Conservation (phyloP, 2,329 filamentous ascomycete genomes). For the Arthroderma sp. region DNA sequence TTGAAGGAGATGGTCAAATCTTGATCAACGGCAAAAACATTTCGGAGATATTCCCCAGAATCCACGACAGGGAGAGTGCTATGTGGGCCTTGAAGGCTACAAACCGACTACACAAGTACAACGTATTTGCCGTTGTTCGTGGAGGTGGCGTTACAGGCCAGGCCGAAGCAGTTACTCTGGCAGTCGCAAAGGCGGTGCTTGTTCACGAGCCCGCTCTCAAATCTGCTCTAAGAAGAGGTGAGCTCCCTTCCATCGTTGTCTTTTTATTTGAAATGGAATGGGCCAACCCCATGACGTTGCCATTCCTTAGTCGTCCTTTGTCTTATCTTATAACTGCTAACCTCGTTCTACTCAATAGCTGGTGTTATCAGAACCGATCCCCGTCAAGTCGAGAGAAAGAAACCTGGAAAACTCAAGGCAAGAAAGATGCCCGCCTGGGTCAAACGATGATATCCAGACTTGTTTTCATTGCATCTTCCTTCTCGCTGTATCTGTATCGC, state of each 20-base stretch:
- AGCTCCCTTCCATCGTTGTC: constrained; percentile 30
- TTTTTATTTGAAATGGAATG: not conserved
- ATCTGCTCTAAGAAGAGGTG: constrained; percentile 75
- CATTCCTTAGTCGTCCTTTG: not conserved
- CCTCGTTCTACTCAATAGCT: constrained; percentile 42
- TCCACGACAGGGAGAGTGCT: constrained; percentile 90
- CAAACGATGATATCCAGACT: constrained; percentile 49
- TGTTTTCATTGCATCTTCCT: not conserved
- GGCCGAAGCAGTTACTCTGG: constrained; percentile 85
- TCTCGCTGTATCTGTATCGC: not conserved
- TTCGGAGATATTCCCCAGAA: constrained; percentile 64
- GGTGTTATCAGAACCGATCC: constrained; percentile 85
- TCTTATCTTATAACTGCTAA: not conserved
- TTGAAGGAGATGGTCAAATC: constrained; percentile 85
- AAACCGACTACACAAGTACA: constrained; percentile 84
- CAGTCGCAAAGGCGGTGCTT: constrained; percentile 73
- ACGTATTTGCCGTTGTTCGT: constrained; percentile 72
- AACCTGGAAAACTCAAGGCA: constrained; percentile 88
- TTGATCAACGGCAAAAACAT: constrained; percentile 83
- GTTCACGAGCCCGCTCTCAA: constrained; percentile 90
- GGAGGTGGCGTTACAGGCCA: constrained; percentile 92
- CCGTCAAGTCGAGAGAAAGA: constrained; percentile 93
- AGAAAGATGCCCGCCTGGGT: constrained; percentile 98
- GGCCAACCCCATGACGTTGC: not conserved
- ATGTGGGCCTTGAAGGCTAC: constrained; percentile 82